Evolutionary conservation across 768 basidiomycete genomes (phyloP), one percentile per base, ranked within the genome.

Genomic region (Leccinellum luteum): DNA sequence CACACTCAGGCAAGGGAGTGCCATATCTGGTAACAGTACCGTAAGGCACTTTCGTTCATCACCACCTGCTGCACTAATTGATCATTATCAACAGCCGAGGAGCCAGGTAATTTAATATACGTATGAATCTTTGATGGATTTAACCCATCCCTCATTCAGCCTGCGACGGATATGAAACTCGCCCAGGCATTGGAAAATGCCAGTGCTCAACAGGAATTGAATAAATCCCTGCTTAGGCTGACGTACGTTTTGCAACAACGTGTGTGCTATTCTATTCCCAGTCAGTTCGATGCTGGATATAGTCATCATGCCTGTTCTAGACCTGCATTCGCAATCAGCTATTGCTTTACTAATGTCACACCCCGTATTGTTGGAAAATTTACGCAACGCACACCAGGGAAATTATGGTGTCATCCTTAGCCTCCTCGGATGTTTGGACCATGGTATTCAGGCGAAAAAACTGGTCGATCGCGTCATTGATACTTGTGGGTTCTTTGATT

Each of bases 391-490:
- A 1, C 84, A 96, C 61, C 84, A 88, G 78, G 97, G 97, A 45
- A 94, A 90, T 63, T 99, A 97, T 68, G 86, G 93, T 51, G 78
- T 95, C 43, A 87, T 99, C 41, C 82, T 98, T 30, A 93, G 92
- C 66, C 79, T 99, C 48, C 79, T 98, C 6, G 95, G 95, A n/a
- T 94, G 89, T 64, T 74, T 99, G 48, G 97, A 98, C 62, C 80
- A 89, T 53, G 97, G 97, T 0, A 73, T 86, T 32, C 83, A 84
- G 63, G 83, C 87, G n/a, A 99, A 99, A 77, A 85, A 78, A 55
- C 79, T 98, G 2, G 95, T 95, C 0, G 97, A 99, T 73, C 81
- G 85, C 13, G 84, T 97, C 57, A 88, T 98, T 54, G 95, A 99
- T 69, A 80, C 85, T 50, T 76, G 78, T 81, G 58, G 31, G 82